These are phyloP conservation scores for Ophiosphaerella narmari DNA, from an alignment of 2,329 filamentous ascomycete species.

Conservation along the genomic window DNA sequence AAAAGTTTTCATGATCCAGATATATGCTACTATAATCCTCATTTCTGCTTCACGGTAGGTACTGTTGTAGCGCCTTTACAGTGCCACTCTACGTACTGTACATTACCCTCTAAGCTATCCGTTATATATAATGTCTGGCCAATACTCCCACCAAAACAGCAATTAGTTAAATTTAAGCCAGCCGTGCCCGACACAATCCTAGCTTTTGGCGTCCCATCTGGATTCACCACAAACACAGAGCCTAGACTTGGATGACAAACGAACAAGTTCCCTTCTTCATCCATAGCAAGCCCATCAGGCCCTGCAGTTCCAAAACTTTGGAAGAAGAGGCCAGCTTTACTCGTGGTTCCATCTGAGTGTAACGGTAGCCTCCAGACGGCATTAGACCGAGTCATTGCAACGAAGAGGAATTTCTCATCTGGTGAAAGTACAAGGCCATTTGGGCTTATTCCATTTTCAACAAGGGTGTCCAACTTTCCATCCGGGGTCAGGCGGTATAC, in stretches of 20 bases:
- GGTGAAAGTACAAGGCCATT: slow-evolving; percentile 47
- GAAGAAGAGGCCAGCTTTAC: slow-evolving; percentile 10
- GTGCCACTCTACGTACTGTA: slow-evolving; percentile 43
- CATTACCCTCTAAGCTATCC: slow-evolving; percentile 47
- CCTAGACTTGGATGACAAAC: slow-evolving; percentile 39
- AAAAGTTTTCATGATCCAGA: too few species aligned
- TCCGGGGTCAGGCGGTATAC: slow-evolving; percentile 45
- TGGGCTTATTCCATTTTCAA: slow-evolving; percentile 48
- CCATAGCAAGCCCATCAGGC: slow-evolving; percentile 47
- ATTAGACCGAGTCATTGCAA: slow-evolving; percentile 50
- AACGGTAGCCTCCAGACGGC: slow-evolving; percentile 50
- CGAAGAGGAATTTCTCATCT: slow-evolving; percentile 48
- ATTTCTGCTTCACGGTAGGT: not conserved
- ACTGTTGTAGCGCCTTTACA: slow-evolving; percentile 22
- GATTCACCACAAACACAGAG: slow-evolving; percentile 46
- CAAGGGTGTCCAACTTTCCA: slow-evolving; percentile 46
- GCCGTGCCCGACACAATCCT: slow-evolving; percentile 32
- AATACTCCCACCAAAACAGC: slow-evolving; percentile 48
- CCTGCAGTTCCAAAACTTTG: slow-evolving; percentile 39
- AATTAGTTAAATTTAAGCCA: slow-evolving; percentile 49
- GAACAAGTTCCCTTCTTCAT: slow-evolving; percentile 43
- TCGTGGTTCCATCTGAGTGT: slow-evolving; percentile 46
- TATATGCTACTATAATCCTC: too few species aligned
- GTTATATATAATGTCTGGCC: slow-evolving; percentile 49
- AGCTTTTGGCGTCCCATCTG: slow-evolving; percentile 45